Conservation (phyloP, 257 asterid genomes). For the Cynanchum wilfordii region DNA sequence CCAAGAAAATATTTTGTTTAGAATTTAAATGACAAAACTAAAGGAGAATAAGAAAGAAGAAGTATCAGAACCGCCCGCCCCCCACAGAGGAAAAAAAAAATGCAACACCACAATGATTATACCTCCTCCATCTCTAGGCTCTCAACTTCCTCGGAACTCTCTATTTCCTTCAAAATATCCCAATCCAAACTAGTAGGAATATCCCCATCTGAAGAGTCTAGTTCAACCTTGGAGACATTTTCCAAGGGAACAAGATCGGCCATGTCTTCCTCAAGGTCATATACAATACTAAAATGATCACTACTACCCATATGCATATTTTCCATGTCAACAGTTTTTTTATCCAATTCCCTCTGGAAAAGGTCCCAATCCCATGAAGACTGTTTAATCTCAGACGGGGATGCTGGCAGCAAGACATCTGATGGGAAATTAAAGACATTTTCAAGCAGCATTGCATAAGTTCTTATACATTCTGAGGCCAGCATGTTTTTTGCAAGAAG, state of each 20-base stretch:
- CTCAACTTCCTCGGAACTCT: slow-evolving; percentile 83
- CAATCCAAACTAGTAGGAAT: slow-evolving; percentile 67
- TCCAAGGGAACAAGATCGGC: slow-evolving; percentile 29
- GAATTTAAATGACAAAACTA: slow-evolving; percentile 22
- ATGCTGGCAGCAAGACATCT: slow-evolving; percentile 70
- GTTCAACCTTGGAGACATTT: slow-evolving; percentile 36
- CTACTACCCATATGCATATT: slow-evolving; percentile 29
- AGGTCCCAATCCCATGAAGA: slow-evolving; percentile 73
- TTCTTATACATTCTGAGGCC: slow-evolving; percentile 68
- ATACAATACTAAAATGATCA: slow-evolving; percentile 47
- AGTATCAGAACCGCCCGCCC: background rate
- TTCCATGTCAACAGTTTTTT: slow-evolving; percentile 29
- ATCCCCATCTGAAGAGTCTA: slow-evolving; percentile 41
- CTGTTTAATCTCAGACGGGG: slow-evolving; percentile 52
- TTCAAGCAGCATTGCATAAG: slow-evolving; percentile 68
- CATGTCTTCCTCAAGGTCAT: slow-evolving; percentile 64
- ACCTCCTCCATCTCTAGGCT: slow-evolving; percentile 87
- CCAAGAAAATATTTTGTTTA: slow-evolving; percentile 31
- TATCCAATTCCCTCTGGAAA: slow-evolving; percentile 47
- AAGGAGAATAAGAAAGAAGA: slow-evolving; percentile 3
- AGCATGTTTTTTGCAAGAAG: slow-evolving; percentile 78
- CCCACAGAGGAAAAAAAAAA: background rate
- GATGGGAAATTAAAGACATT: slow-evolving; percentile 77
- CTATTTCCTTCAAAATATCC: slow-evolving; percentile 71
- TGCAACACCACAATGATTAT: slow-evolving; percentile 22